phyloP scores from a whole-genome alignment of 2,329 filamentous ascomycete species.

The Xylaria sp. region DNA sequence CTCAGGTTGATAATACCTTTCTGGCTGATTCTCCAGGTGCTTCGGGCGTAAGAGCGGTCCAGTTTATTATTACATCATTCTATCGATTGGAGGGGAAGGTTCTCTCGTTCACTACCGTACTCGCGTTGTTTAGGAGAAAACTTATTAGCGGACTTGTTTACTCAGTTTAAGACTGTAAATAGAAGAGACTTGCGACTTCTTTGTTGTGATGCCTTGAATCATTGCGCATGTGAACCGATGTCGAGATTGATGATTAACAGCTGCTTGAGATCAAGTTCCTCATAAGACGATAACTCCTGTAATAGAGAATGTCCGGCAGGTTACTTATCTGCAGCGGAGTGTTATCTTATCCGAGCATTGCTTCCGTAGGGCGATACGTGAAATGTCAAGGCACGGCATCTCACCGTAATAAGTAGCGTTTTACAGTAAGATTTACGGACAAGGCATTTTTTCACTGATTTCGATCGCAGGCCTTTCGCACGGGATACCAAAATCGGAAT shows the following conservation, averaged over 20 bases:
- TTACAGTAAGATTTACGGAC: no score
- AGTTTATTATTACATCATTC: slow-evolving; percentile 4
- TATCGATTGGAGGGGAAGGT: not conserved
- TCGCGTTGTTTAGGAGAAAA: not conserved
- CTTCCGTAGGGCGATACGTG: no score
- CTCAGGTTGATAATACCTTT: not conserved
- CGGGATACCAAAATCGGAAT: no score
- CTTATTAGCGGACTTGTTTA: not conserved
- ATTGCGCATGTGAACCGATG: not conserved
- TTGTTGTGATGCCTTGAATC: not conserved
- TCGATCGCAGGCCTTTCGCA: no score
- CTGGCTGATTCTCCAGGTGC: not conserved
- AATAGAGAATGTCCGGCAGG: no score
- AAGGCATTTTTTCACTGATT: no score
- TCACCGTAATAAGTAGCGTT: no score
- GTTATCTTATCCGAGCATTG: no score
- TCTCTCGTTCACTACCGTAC: not conserved
- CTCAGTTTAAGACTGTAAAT: not conserved
- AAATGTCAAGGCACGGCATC: no score
- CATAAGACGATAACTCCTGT: no score
- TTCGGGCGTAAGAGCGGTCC: not conserved
- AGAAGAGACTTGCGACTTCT: not conserved
- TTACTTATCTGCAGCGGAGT: no score
- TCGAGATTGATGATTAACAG: not conserved
- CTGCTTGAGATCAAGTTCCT: not conserved